phyloP scores from a whole-genome alignment of 352 stramenopile species.

The Synura sp. region DNA sequence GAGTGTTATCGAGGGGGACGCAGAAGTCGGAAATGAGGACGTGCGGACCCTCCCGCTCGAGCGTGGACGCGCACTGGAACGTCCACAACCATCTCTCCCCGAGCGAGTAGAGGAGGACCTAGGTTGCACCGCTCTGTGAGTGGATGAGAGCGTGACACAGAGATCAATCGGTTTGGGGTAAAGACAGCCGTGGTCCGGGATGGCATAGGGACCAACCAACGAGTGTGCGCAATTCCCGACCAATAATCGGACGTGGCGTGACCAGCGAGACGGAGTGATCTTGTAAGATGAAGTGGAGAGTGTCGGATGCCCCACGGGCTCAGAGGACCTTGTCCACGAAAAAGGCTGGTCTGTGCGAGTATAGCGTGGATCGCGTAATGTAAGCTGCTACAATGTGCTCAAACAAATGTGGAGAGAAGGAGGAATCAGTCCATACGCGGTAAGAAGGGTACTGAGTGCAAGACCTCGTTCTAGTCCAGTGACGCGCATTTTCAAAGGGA shows the following conservation, averaged over 20 bases:
- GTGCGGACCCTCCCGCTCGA: background rate
- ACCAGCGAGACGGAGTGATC: slow-evolving; percentile 2
- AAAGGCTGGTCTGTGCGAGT: background rate
- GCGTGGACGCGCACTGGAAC: background rate
- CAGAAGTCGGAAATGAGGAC: background rate
- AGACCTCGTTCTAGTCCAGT: slow-evolving; percentile 21
- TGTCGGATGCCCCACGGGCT: background rate
- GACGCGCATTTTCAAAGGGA: background rate
- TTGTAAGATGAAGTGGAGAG: slow-evolving; percentile 13
- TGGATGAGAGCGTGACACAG: slow-evolving; percentile 7
- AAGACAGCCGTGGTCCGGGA: background rate
- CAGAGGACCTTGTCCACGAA: background rate
- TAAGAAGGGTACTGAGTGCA: slow-evolving; percentile 20
- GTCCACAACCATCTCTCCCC: background rate
- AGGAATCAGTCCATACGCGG: slow-evolving; percentile 10
- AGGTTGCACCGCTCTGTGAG: background rate
- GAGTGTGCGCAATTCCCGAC: slow-evolving; percentile 1
- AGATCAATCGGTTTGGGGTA: slow-evolving; percentile 13
- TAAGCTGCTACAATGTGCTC: slow-evolving; percentile 8
- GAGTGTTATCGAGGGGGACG: background rate
- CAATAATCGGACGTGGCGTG: slow-evolving; percentile 1
- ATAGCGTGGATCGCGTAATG: background rate
- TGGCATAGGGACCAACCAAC: slow-evolving; percentile 6
- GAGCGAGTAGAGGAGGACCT: background rate
- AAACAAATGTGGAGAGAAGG: slow-evolving; percentile 10